Conservation (phyloP, 495 filamentous ascomycete species). For the Jackrogersella multiformis region DNA sequence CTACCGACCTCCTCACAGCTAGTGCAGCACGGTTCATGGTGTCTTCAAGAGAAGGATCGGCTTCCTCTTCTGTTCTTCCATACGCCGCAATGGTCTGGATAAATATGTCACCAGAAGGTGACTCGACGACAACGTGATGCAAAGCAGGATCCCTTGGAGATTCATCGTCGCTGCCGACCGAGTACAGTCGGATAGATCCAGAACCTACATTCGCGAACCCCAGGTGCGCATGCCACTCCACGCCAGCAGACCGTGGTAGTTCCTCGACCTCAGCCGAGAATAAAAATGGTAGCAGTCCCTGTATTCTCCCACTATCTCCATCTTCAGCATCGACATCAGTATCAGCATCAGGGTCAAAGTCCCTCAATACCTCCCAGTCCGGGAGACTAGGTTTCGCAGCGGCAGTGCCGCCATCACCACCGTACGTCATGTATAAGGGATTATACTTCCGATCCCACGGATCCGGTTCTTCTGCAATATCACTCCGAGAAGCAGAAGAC, state of each 20-base stretch:
- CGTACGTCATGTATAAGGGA: slow-evolving; percentile 47
- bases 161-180: not conserved
- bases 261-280: slow-evolving; percentile 77
- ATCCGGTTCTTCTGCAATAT: slow-evolving; percentile 63
- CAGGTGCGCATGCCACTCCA: slow-evolving; percentile 75
- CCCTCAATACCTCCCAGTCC: slow-evolving; percentile 46
- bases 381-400: slow-evolving; percentile 42
- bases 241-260: slow-evolving; percentile 70
- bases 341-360: slow-evolving; percentile 39
- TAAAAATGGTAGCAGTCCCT: slow-evolving; percentile 63
- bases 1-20: slow-evolving; percentile 10
- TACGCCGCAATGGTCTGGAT: slow-evolving; percentile 34
- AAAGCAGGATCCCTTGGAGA: slow-evolving; percentile 5
- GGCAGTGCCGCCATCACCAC: slow-evolving; percentile 16
- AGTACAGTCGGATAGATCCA: slow-evolving; percentile 29
- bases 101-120: slow-evolving; percentile 28
- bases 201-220: slow-evolving; percentile 39
- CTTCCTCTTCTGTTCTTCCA: not conserved
- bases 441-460: slow-evolving; percentile 77
- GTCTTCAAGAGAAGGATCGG: not conserved
- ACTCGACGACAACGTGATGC: slow-evolving; percentile 38
- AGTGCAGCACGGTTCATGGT: not conserved
- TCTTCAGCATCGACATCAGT: not conserved
- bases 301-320: slow-evolving; percentile 9
- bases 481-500: slow-evolving; percentile 8